Base-by-base conservation (phyloP, 2,329 filamentous ascomycete species). In the Talaromyces sp. region DNA sequence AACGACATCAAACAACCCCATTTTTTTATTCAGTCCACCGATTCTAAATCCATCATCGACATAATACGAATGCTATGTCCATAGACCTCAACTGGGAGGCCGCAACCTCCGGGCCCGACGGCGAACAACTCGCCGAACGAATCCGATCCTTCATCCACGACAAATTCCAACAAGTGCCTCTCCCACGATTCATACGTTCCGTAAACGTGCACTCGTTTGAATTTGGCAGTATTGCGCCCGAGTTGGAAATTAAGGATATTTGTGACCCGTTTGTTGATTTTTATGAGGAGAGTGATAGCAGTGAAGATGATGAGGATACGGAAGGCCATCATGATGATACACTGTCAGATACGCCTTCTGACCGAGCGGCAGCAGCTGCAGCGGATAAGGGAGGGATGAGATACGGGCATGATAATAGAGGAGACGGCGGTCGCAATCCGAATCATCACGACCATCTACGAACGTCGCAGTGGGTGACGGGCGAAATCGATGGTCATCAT, bases 31-130 rank as follows among this genome's bases (percentile, higher is more conserved):
- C 13, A 46, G 8, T 28, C 22, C 22, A 31, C 7, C 17, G 22
- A 36, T 13, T 33, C 11, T 10, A 6, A n/a, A 25, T 2, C 28
- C 25, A 1, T 8, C 19, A 22, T 3, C 9, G 9, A 43, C 25
- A 17, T n/a, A 21, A 13, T 15, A 13, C 66, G 64, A 61, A 70
- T 72, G 73, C 75, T 61, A 99, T 99, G 94, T 97, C 94, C 66
- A 93, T 99, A 78, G 92, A 97, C 70, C 88, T 99, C 72, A 91
- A 96, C 76, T 99, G 94, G 94, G 88, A 94, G 69, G 89, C 88
- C 62, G 84, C 97, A 70, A 97, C 93, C 21, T 87, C 86, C 62
- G 94, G 94, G 28, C 85, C 91, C 51, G 93, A 97, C 74, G 93
- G 94, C 57, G 82, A 86, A 63, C 89, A 85, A 56, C 85, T 97